Conservation (phyloP, 441 rosid genomes). For the Corymbia citriodora region DNA sequence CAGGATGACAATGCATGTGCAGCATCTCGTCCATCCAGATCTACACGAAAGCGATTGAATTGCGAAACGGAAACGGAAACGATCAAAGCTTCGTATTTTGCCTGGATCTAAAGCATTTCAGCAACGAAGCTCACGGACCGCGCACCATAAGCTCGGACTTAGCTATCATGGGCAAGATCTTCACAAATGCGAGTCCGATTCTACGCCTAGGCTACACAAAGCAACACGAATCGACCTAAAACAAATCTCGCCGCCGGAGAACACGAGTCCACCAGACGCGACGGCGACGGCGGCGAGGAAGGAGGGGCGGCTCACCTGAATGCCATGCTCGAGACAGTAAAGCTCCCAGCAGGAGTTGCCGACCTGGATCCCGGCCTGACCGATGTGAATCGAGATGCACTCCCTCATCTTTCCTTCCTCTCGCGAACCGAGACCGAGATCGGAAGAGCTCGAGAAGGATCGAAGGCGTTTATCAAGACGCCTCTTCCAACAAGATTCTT, state of each 20-base stretch:
- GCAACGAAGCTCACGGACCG: neutral
- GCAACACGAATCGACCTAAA: neutral
- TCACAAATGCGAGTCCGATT: neutral
- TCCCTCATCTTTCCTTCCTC: neutral
- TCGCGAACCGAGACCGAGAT: neutral
- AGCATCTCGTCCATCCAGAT: neutral
- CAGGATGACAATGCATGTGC: neutral
- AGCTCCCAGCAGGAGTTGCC: constrained; percentile 18
- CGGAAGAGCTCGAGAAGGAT: neutral
- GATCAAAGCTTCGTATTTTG: neutral
- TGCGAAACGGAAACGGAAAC: neutral
- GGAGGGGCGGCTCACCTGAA: neutral
- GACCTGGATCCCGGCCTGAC: constrained; percentile 17
- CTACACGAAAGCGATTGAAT: neutral
- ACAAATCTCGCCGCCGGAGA: neutral
- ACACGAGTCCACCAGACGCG: neutral
- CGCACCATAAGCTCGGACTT: neutral
- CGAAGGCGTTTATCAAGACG: constrained; percentile 9
- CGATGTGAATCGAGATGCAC: constrained; percentile 15
- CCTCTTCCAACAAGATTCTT: neutral
- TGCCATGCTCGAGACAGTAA: constrained; percentile 15
- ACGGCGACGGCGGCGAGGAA: neutral
- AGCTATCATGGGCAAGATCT: neutral
- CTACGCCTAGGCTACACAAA: neutral
- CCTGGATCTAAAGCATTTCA: neutral